Percentiles rank a stretch among this genome's conserved stretches.
phyloP scores from a whole-genome alignment of 2,329 filamentous ascomycete genomes.

The Endoconidiophora polonica region DNA sequence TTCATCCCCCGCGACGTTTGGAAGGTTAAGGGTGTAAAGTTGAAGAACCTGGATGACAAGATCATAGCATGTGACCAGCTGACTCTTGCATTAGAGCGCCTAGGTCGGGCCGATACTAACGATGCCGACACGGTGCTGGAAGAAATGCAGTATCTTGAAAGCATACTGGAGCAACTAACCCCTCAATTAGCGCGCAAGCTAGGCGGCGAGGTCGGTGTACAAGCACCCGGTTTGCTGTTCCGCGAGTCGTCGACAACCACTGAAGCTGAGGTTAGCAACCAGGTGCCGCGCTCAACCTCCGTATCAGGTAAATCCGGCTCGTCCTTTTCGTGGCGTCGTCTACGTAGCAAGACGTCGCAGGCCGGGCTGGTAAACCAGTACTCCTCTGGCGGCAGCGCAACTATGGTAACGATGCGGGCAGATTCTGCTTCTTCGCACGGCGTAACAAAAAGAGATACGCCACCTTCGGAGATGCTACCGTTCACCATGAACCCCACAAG shows the following conservation, averaged over 20 bases:
- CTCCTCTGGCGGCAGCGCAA: constrained; percentile 17
- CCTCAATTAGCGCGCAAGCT: constrained; percentile 61
- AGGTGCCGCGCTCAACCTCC: constrained; percentile 39
- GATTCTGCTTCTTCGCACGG: constrained; percentile 2
- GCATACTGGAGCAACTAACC: constrained; percentile 74
- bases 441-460: constrained; percentile 20
- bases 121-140: constrained; percentile 86
- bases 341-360: constrained; percentile 76
- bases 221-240: constrained; percentile 57
- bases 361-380: constrained; percentile 39
- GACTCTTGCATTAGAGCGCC: constrained; percentile 71
- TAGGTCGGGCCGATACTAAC: constrained; percentile 68
- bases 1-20: constrained; percentile 89
- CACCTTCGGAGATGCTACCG: constrained; percentile 53
- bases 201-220: constrained; percentile 80
- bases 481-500: constrained; percentile 54
- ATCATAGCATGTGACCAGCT: constrained; percentile 79
- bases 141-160: constrained; percentile 83
- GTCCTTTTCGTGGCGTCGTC: constrained; percentile 73
- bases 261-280: constrained; percentile 26
- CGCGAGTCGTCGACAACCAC: constrained; percentile 42
- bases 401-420: constrained; percentile 15
- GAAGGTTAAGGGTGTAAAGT: constrained; percentile 83
- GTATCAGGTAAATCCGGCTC: constrained; percentile 45
- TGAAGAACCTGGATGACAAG: constrained; percentile 86